Evolutionary conservation across 352 stramenopile genomes (phyloP), one percentile per base, ranked within the genome.

Genomic region (Phytophthora uliginosa): DNA sequence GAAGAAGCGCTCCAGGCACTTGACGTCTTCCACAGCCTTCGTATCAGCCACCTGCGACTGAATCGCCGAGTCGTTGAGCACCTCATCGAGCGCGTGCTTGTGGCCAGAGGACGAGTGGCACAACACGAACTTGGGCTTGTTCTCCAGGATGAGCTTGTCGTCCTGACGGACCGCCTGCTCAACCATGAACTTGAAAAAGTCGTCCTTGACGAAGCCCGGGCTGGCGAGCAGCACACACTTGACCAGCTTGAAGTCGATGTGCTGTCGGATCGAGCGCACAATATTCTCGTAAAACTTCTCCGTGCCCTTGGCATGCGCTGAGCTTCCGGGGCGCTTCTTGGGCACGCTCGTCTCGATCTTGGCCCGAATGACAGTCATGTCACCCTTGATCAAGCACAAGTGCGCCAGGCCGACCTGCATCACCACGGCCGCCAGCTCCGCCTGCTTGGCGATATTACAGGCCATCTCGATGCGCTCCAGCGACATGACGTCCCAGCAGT

Each of bases 21-120:
- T 95, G 58, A 99, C 94, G 57, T 99, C 95, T 55, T 94, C 88
- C 8, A 93, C 91, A 5, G 94, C 93, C 65, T 99, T 99, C 22
- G 97, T 99, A 69, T 99, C 94, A 2, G 93, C 94, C 53, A 99
- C 92, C 74, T 97, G 91, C 31, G 87, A 89, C 76, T 98, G 91
- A 56, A 99, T 95, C 20, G 81, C 74, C 36, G 94, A 86, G 67
- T 99, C 96, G 17, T 89, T 95, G 57, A 99, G 91, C 28, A 99
- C 91, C 86, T 99, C 97, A 50, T 99, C 97, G 31, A 99, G 88
- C 2, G 98, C 97, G 74, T 99, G 95, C 73, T 99, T 99, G 83
- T 99, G 97, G 24, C 98, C 98, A 24, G 95, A 99, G 1, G 92
- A 98, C 51, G 95, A 88, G 74, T 98, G 96, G 52, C 94, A 98